Evolutionary conservation across 2,329 filamentous ascomycete genomes (phyloP).

Genomic region (Arthrobotrys sinensis): DNA sequence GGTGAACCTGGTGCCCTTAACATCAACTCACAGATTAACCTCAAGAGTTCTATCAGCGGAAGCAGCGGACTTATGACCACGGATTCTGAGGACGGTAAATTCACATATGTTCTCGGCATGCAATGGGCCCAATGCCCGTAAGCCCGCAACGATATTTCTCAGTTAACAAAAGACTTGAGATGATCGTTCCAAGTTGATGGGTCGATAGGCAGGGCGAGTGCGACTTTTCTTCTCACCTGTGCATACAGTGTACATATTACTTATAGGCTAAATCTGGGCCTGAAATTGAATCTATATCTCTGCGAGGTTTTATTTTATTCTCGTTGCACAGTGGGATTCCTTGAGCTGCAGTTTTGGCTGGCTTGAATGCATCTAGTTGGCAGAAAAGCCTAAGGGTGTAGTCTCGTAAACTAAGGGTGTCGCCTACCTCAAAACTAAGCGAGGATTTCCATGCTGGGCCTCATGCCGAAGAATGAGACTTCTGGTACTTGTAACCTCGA

Average conservation of each 20-base stretch:
- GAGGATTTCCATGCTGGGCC: too few species aligned
- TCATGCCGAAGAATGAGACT: too few species aligned
- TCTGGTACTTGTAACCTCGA: too few species aligned
- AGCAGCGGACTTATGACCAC: conserved; percentile 69
- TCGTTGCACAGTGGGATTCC: too few species aligned
- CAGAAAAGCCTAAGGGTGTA: too few species aligned
- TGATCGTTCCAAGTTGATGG: not conserved
- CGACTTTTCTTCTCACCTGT: conserved; percentile 8
- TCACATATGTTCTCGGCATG: conserved; percentile 68
- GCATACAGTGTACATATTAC: not conserved
- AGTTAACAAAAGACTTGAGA: too few species aligned
- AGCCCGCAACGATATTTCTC: not conserved
- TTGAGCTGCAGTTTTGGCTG: too few species aligned
- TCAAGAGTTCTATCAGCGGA: conserved; percentile 65
- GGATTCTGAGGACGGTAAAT: conserved; percentile 71
- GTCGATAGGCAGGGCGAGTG: not conserved
- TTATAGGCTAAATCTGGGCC: not conserved
- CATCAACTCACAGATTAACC: conserved; percentile 72
- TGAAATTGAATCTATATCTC: conserved; percentile 4
- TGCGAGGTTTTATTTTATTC: not conserved
- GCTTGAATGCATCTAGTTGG: too few species aligned
- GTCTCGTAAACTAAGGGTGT: too few species aligned
- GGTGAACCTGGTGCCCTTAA: conserved; percentile 71
- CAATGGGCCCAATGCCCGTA: conserved; percentile 67
- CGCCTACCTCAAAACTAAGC: too few species aligned